These are phyloP conservation scores for Aschersonia sp. DNA, from an alignment of 2,329 filamentous ascomycete genomes.

Conservation along the genomic window DNA sequence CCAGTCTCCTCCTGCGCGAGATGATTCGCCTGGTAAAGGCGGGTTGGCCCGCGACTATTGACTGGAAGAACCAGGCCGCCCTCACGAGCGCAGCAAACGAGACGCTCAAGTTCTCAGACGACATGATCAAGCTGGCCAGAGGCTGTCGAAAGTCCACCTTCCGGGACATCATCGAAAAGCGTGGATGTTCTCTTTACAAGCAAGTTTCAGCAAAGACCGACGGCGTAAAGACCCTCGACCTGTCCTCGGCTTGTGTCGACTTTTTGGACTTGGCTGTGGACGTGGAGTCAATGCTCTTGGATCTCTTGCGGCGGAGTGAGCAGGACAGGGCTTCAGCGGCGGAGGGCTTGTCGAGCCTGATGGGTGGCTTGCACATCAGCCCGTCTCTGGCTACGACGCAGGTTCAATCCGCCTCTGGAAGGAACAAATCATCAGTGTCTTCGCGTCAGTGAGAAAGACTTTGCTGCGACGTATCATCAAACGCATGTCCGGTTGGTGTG, in stretches of 20 bases:
- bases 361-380: not conserved
- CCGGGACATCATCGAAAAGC: not conserved
- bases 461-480: too few species aligned
- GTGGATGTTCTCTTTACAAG: not conserved
- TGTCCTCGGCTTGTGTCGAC: not conserved
- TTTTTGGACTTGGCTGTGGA: not conserved
- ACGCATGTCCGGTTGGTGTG: too few species aligned
- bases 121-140: not conserved
- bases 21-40: not conserved
- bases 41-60: not conserved
- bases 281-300: not conserved
- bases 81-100: not conserved
- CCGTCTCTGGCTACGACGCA: too few species aligned
- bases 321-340: not conserved
- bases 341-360: not conserved
- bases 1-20: conserved; percentile 3
- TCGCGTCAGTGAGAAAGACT: too few species aligned
- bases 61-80: not conserved
- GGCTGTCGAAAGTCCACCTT: not conserved
- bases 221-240: not conserved
- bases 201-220: not conserved
- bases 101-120: not conserved
- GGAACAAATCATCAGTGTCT: too few species aligned
- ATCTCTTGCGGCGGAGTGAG: not conserved
- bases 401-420: too few species aligned